Base-by-base conservation (phyloP, 2,329 filamentous ascomycete genomes). In the Harringtonia aguacate region DNA sequence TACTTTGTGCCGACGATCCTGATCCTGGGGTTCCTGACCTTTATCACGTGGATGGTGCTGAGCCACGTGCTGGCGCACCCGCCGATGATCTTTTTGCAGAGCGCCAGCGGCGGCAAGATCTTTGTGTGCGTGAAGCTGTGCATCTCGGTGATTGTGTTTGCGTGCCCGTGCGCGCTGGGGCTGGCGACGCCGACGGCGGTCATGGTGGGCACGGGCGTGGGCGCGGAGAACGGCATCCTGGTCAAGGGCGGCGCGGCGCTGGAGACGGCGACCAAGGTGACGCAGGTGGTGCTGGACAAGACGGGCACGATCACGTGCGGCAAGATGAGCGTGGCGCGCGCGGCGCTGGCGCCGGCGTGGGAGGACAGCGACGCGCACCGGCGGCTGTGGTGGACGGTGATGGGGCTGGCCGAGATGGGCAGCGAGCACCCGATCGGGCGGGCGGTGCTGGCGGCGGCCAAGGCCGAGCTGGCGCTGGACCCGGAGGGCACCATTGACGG, bases 51-150 rank as follows among this genome's bases (percentile, higher is more conserved):
- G 92, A 95, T 98, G 86, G 69, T 95, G 27, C 75, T 98, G 13
- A 95, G 88, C 60, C 90, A 97, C 57, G 72, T 87, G 29, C 68
- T 98, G 27, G 64, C 78, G 0, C 71, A 90, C 57, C 90, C 90
- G n/a, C 92, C 92, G 2, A 75, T 81, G 57, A 89, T 97, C 50
- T 98, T 98, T 64, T 66, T 84, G 22, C 73, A 84, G 47, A 79
- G 82, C 46, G 75, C 77, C 36, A 90, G 84, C 56, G 92, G 92
- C 49, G 92, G 92, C 45, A 90, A 86, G 59, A 70, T 95, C 50
- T 95, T 98, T 86, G 86, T 97, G 3, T 98, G 92, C 59, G 70
- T 97, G 50, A 94, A 97, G 68, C 79, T 98, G 15, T 97, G 92
- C 64, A 98, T 98, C 54, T 94, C 92, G 0, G 92, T 98, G 52